A percentile compares a stretch with the other conserved stretches of the same genome.
Evolutionary conservation across 768 basidiomycete species (phyloP).

Genomic region (Boletus vermiculosoides): DNA sequence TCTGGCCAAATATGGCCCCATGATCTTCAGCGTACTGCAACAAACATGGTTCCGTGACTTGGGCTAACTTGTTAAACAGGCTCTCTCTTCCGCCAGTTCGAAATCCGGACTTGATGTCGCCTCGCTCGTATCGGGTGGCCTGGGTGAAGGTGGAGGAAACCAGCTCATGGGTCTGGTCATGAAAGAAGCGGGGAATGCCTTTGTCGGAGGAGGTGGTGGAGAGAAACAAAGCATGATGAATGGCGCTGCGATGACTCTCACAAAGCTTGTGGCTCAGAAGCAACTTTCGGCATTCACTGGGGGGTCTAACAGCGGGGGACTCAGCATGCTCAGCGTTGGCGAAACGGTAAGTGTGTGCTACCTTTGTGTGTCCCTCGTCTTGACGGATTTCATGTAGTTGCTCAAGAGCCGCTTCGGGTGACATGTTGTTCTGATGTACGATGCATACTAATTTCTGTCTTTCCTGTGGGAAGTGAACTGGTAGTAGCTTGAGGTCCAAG

Average conservation of each 20-base stretch:
- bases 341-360: slow-evolving; percentile 40
- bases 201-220: slow-evolving; percentile 61
- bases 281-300: slow-evolving; percentile 42
- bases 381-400: too few relatives aligned
- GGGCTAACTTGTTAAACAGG: slow-evolving; percentile 16
- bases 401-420: too few relatives aligned
- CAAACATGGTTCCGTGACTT: background rate
- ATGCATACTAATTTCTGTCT: background rate
- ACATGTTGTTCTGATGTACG: background rate
- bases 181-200: slow-evolving; percentile 74
- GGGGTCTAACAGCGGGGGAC: slow-evolving; percentile 68
- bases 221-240: slow-evolving; percentile 81
- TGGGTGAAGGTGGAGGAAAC: slow-evolving; percentile 48
- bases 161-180: slow-evolving; percentile 84
- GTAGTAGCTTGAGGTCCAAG: background rate
- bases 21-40: slow-evolving; percentile 17
- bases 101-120: slow-evolving; percentile 34
- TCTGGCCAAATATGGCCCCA: slow-evolving; percentile 20
- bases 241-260: slow-evolving; percentile 79
- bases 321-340: slow-evolving; percentile 53
- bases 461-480: background rate
- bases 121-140: slow-evolving; percentile 28
- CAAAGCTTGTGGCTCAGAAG: slow-evolving; percentile 79
- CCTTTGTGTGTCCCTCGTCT: background rate
- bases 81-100: slow-evolving; percentile 13